Evolutionary conservation across 208 protist species (phyloP), one percentile per base, ranked within the genome.

Genomic region (Leishmania martiniquensis): DNA sequence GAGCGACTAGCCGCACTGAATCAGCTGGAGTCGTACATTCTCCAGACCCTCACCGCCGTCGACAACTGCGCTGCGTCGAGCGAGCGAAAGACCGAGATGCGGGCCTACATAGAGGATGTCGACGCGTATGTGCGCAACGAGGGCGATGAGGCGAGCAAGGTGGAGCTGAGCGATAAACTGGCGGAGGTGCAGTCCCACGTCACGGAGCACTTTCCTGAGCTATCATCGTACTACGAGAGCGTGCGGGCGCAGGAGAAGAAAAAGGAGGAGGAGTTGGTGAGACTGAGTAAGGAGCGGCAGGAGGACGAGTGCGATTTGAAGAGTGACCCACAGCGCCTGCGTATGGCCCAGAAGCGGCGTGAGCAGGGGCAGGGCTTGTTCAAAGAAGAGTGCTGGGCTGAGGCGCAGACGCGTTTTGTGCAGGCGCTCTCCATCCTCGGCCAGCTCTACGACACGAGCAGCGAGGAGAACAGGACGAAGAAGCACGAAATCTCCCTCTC

Each of bases 291-390:
- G 75, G 82, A 91, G 76, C 80, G 85, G 34, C 77, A 82, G 69
- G 73, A 85, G 75, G 87, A 92, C 44, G 86, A 91, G 69, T 70
- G 51, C 2, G 89, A 94, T 15, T 74, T 87, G 29, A 95, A 95
- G 86, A 93, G 85, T 54, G 91, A 95, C 77, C 91, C 91, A 13
- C 91, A 95, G 75, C 89, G 91, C 15, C 83, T 95, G 15, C 87
- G 88, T 15, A 73, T 89, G 71, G 91, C 91, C 3, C 91, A 95
- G 85, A 77, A 77, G 45, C 85, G 91, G 0, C 86, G 88, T 1
- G 91, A 95, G 69, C 91, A 95, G 83, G 91, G 91, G n/a, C 78
- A 85, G 62, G 76, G 52, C 4, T 85, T 95, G 34, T 94, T 95
- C 80, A 90, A 90, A 70, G 82, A 93, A 75, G 87, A 94, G 79